Evolutionary conservation across 371 early-diverging fungal genomes (phyloP), one percentile per base, ranked within the genome.

Genomic region (Nosema granulosis): DNA sequence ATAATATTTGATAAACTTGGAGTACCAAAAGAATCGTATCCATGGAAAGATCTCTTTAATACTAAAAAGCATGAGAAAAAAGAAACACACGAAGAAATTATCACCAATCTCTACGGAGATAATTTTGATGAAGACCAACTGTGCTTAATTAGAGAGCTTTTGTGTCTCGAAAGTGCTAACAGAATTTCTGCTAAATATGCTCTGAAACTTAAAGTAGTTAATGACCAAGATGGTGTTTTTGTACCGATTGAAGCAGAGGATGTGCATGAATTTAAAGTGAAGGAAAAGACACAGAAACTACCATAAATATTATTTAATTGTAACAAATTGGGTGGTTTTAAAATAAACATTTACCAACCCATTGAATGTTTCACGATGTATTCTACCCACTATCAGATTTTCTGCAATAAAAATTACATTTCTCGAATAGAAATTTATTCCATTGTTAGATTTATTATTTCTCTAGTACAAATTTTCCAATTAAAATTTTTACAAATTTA

Each of bases 1-100:
- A 38, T 38, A 29, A 69, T 78, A n/a, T 74, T 78, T 43, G 49
- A 68, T 31, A 43, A 35, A 20, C 26, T 77, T 26, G 78, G 78
- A 1, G 32, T 50, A 1, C 78, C 78, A 11, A 32, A 66, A 22
- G 78, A 68, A 24, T 63, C 20, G 32, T 77, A 72, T 56, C 57
- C 31, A 54, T 77, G 66, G 68, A 49, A 56, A n/a, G 70, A 72
- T 11, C 13, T 77, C 22, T 54, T 77, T 54, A 57, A 77, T 2
- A n/a, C 59, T n/a, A 51, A 66, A 16, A 57, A 31, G 20, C 72
- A 67, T 61, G 57, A 43, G 20, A 71, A 59, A 52, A n/a, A n/a
- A 22, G 57, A 63, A 37, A 4, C 37, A 49, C 31, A 31, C 3
- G 18, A 56, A 9, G 68, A 70, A 38, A 58, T 78, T 13, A 63